These are phyloP conservation scores for Globisporangium cylindrosporum DNA, from an alignment of 352 stramenopile species.

Conservation along the genomic window DNA sequence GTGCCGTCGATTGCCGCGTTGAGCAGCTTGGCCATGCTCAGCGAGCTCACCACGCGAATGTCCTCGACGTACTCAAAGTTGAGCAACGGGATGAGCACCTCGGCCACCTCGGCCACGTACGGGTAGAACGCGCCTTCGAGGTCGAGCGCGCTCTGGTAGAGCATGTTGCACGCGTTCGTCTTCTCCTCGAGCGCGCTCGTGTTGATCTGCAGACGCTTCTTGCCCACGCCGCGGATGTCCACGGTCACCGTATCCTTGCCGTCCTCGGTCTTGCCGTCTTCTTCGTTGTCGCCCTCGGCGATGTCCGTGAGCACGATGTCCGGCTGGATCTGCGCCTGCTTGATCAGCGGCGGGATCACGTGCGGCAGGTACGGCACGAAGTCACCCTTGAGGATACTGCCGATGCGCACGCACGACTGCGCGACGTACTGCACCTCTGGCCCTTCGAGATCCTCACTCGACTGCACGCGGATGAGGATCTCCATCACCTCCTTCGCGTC, in stretches of 20 bases:
- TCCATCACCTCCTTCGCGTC: constrained; percentile 88
- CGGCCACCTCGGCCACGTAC: constrained; percentile 74
- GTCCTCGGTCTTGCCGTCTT: constrained; percentile 52
- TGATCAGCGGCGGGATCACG: constrained; percentile 78
- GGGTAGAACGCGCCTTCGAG: constrained; percentile 80
- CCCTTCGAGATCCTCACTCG: constrained; percentile 64
- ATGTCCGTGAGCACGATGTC: constrained; percentile 81
- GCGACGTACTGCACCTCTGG: constrained; percentile 85
- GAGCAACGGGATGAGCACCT: constrained; percentile 76
- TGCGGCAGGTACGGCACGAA: constrained; percentile 86
- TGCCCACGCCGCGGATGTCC: constrained; percentile 73
- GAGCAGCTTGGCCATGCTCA: constrained; percentile 77
- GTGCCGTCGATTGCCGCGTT: constrained; percentile 69
- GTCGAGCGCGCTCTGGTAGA: constrained; percentile 85
- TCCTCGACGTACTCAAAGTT: constrained; percentile 86
- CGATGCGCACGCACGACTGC: constrained; percentile 85
- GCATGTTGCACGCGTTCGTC: constrained; percentile 86
- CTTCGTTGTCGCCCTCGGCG: constrained; percentile 46
- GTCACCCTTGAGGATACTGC: constrained; percentile 83
- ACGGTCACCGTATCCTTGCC: constrained; percentile 75
- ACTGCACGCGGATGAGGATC: constrained; percentile 75
- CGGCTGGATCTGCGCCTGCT: constrained; percentile 77
- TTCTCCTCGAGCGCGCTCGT: constrained; percentile 85
- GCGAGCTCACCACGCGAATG: constrained; percentile 73
- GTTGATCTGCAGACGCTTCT: constrained; percentile 86